phyloP scores from a whole-genome alignment of 1,139 yeast species.

The Pichia kudriavzevii region DNA sequence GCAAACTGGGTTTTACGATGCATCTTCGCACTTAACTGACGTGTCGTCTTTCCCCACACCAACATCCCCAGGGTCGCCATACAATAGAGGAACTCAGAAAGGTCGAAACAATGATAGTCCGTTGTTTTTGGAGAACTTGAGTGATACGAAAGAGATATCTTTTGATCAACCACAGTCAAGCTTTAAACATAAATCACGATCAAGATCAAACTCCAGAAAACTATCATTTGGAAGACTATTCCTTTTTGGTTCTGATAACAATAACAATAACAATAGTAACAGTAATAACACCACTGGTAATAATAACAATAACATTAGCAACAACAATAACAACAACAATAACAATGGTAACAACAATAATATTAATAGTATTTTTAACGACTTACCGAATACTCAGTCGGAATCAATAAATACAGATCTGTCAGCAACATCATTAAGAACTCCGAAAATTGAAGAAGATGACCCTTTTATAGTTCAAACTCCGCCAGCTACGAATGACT shows the following conservation, averaged over 20 bases:
- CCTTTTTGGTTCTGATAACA: slow-evolving; percentile 22
- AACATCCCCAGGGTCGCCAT: slow-evolving; percentile 3
- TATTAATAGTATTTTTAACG: too few species aligned
- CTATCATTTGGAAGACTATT: slow-evolving; percentile 26
- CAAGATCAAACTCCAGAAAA: slow-evolving; percentile 28
- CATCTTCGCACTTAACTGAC: too few species aligned
- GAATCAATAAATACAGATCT: slow-evolving; percentile 6
- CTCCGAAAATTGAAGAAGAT: slow-evolving; percentile 10
- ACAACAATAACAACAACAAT: slow-evolving; percentile 3
- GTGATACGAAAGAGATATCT: slow-evolving; percentile 1
- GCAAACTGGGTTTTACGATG: too few species aligned
- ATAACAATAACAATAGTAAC: neutral
- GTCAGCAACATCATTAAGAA: slow-evolving; percentile 1
- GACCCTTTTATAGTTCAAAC: slow-evolving; percentile 13
- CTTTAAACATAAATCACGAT: slow-evolving; percentile 20
- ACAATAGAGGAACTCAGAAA: neutral
- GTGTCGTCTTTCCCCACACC: too few species aligned
- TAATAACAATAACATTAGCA: slow-evolving; percentile 7
- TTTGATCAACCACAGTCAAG: slow-evolving; percentile 12
- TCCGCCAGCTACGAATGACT: slow-evolving; percentile 17
- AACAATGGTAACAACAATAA: neutral
- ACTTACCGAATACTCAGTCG: slow-evolving; percentile 2
- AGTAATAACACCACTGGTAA: neutral
- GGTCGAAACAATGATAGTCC: too few species aligned
- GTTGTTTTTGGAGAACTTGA: too few species aligned